Conservation (phyloP, 495 filamentous ascomycete species). For the Penicillium parvum region DNA sequence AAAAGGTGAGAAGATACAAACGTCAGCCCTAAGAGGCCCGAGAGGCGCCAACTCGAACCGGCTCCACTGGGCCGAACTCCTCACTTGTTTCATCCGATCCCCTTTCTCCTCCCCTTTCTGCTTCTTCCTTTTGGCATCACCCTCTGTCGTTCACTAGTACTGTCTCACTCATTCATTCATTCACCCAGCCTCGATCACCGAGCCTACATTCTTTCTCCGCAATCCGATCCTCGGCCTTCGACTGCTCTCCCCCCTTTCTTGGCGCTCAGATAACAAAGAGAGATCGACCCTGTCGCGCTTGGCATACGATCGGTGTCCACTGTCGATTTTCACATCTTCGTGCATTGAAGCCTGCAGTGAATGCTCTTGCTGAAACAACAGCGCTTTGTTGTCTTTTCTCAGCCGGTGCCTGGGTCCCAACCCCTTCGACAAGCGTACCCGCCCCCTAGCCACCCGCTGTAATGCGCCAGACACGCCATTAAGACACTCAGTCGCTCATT, state of each 20-base stretch:
- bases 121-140: not conserved
- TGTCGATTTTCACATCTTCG: slow-evolving; percentile 4
- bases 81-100: slow-evolving; percentile 14
- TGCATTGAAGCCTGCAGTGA: slow-evolving; percentile 4
- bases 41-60: too few species aligned
- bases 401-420: slow-evolving; percentile 1
- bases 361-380: slow-evolving; percentile 19
- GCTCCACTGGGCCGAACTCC: too few species aligned
- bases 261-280: slow-evolving; percentile 16
- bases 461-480: slow-evolving; percentile 23
- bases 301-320: slow-evolving; percentile 9
- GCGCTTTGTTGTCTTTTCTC: slow-evolving; percentile 4
- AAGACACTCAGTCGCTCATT: slow-evolving; percentile 17
- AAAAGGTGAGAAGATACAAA: too few species aligned
- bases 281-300: slow-evolving; percentile 14
- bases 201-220: slow-evolving; percentile 22
- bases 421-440: not conserved
- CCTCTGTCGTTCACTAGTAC: not conserved
- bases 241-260: slow-evolving; percentile 20
- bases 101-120: slow-evolving; percentile 7
- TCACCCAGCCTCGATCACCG: slow-evolving; percentile 7
- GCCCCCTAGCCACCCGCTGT: slow-evolving; percentile 12
- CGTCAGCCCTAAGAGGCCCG: slow-evolving; percentile 20
- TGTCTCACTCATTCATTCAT: slow-evolving; percentile 12
- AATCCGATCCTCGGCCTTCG: slow-evolving; percentile 13